A percentile compares a stretch with the other conserved stretches of the same genome.
Conservation (phyloP, 2,329 filamentous ascomycete species). For the Aureobasidium sp. region DNA sequence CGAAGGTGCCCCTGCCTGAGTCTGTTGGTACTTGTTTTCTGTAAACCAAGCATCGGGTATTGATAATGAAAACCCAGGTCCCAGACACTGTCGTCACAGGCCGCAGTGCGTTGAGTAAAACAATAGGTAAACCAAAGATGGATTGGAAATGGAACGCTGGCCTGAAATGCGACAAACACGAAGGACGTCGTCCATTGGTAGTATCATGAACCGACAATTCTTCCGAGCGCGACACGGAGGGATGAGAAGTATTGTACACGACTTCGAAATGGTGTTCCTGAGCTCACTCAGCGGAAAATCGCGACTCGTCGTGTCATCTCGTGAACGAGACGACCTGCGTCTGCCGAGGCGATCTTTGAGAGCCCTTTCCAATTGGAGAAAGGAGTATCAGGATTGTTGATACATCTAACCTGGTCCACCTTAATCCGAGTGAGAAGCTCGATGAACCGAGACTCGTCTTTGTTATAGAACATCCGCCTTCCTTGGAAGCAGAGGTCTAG, state of each 20-base stretch:
- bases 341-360: neutral
- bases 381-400: conserved; percentile 20
- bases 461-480: conserved; percentile 25
- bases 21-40: neutral
- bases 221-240: neutral
- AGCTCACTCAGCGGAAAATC: conserved; percentile 3
- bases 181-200: neutral
- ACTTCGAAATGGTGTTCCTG: neutral
- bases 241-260: neutral
- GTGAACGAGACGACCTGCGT: neutral
- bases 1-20: neutral
- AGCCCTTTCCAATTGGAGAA: conserved; percentile 7
- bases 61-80: neutral
- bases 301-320: conserved; percentile 8
- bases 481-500: conserved; percentile 36
- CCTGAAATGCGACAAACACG: neutral
- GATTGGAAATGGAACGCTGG: neutral
- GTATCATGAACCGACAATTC: neutral
- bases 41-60: conserved; percentile 3
- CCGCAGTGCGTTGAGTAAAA: neutral
- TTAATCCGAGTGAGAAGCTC: conserved; percentile 36
- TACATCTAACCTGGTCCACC: conserved; percentile 32
- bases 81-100: neutral
- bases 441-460: conserved; percentile 35
- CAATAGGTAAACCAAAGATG: neutral